These are phyloP conservation scores for Paradendryphiella salina DNA, from an alignment of 2,329 filamentous ascomycete genomes.

Conservation along the genomic window DNA sequence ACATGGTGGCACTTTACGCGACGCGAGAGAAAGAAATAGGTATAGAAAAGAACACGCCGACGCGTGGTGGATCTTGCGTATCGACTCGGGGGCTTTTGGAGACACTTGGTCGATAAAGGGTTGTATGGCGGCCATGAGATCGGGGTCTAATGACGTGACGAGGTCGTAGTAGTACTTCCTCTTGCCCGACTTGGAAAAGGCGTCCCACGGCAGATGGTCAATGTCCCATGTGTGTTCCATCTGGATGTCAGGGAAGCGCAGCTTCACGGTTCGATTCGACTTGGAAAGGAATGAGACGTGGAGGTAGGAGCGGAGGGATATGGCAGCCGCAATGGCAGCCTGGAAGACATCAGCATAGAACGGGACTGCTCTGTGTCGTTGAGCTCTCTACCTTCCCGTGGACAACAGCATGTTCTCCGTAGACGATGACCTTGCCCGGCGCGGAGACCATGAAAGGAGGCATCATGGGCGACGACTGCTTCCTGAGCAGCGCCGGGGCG, in stretches of 20 bases:
- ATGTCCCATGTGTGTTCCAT: slow-evolving; percentile 94
- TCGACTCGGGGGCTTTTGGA: slow-evolving; percentile 63
- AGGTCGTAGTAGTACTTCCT: slow-evolving; percentile 95
- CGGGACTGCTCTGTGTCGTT: background rate
- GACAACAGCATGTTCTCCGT: slow-evolving; percentile 97
- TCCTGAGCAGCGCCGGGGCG: slow-evolving; percentile 30
- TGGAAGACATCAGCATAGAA: slow-evolving; percentile 44
- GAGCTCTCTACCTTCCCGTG: slow-evolving; percentile 73
- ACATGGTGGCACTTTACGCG: slow-evolving; percentile 75
- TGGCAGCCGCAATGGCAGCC: slow-evolving; percentile 91
- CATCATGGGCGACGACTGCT: slow-evolving; percentile 63
- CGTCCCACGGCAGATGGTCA: slow-evolving; percentile 82
- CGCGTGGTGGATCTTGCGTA: slow-evolving; percentile 80
- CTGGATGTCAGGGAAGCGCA: slow-evolving; percentile 89
- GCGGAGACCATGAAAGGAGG: slow-evolving; percentile 97
- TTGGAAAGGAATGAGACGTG: slow-evolving; percentile 94
- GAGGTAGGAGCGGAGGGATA: slow-evolving; percentile 93
- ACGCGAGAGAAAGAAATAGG: slow-evolving; percentile 85
- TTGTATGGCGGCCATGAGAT: slow-evolving; percentile 78
- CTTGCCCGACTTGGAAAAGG: slow-evolving; percentile 77
- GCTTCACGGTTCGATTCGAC: slow-evolving; percentile 81
- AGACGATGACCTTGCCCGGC: slow-evolving; percentile 97
- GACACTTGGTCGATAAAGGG: slow-evolving; percentile 78
- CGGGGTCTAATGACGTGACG: slow-evolving; percentile 75
- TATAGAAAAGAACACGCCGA: slow-evolving; percentile 89